A percentile compares a stretch with the other conserved stretches of the same genome.
Conservation (phyloP, 345 rosid species). For the Brassica incana region DNA sequence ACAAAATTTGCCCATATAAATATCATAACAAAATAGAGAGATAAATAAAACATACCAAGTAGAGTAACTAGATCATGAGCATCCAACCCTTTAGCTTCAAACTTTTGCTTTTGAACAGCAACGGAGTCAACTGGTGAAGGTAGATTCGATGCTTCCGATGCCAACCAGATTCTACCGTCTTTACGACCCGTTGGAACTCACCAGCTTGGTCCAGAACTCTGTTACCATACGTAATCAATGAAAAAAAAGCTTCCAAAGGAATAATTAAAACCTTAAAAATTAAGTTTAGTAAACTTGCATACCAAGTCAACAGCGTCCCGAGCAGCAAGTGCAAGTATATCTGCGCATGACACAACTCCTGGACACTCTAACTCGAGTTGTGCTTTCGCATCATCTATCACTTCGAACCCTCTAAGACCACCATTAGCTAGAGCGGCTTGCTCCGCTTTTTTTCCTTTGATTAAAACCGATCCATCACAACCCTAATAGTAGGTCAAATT, state of each 20-base stretch:
- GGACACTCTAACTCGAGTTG: conserved; percentile 50
- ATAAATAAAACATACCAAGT: conserved; percentile 44
- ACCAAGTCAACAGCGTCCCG: conserved; percentile 55
- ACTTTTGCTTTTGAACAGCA: conserved; percentile 59
- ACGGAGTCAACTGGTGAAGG: conserved; percentile 66
- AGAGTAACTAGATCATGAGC: conserved; percentile 72
- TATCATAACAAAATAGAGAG: neutral
- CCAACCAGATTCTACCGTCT: conserved; percentile 62
- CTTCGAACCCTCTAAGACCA: conserved; percentile 46
- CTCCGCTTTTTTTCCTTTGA: conserved; percentile 46
- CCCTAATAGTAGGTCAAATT: conserved; percentile 31
- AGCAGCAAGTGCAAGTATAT: conserved; percentile 54
- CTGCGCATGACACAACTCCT: conserved; percentile 62
- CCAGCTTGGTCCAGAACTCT: conserved; percentile 79
- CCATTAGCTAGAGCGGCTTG: conserved; percentile 44
- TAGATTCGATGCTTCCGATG: conserved; percentile 53
- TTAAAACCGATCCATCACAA: conserved; percentile 59
- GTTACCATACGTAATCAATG: neutral
- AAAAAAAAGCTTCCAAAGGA: neutral
- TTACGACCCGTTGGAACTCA: conserved; percentile 71
- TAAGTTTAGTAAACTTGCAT: conserved; percentile 19
- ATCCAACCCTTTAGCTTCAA: conserved; percentile 60
- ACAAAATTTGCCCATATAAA: too few species aligned
- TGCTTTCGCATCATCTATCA: conserved; percentile 57
- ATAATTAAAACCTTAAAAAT: neutral